Evolutionary conservation across 352 stramenopile species (phyloP).

Genomic region (Pythium scleroteichum): DNA sequence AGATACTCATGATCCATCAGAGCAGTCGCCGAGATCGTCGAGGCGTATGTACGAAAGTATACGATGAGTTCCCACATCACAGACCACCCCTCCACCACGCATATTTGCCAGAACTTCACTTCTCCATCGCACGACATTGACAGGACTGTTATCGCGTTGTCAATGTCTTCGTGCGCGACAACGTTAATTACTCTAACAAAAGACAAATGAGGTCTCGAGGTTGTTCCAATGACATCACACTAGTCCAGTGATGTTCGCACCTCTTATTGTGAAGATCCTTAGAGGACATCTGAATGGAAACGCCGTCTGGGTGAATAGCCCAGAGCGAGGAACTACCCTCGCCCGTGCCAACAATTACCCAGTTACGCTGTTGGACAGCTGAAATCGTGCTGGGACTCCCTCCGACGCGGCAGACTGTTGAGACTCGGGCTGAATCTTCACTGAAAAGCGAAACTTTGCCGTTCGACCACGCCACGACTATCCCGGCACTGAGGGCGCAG

Average conservation of each 20-base stretch:
- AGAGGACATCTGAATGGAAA: background rate
- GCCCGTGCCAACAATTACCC: slow-evolving; percentile 9
- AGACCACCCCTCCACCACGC: background rate
- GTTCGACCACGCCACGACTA: slow-evolving; percentile 19
- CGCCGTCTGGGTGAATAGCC: background rate
- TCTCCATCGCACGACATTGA: slow-evolving; percentile 43
- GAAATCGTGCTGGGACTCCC: background rate
- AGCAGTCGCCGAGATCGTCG: slow-evolving; percentile 32
- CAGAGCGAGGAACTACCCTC: background rate
- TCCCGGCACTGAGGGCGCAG: slow-evolving; percentile 1
- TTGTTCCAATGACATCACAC: too few species aligned
- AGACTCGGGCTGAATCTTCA: slow-evolving; percentile 3
- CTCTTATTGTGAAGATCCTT: slow-evolving; percentile 14
- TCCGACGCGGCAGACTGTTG: background rate
- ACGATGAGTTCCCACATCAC: slow-evolving; percentile 39
- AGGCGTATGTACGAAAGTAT: slow-evolving; percentile 50
- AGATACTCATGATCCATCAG: slow-evolving; percentile 42
- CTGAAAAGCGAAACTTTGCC: slow-evolving; percentile 10
- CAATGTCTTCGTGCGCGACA: too few species aligned
- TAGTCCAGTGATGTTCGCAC: background rate
- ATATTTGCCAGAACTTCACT: slow-evolving; percentile 45
- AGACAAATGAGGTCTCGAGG: too few species aligned
- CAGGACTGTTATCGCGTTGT: slow-evolving; percentile 6
- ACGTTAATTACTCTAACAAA: too few species aligned
- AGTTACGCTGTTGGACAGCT: slow-evolving; percentile 2